Evolutionary conservation across 2,329 filamentous ascomycete genomes (phyloP).

Genomic region (Ceratocystis cacaofunesta): DNA sequence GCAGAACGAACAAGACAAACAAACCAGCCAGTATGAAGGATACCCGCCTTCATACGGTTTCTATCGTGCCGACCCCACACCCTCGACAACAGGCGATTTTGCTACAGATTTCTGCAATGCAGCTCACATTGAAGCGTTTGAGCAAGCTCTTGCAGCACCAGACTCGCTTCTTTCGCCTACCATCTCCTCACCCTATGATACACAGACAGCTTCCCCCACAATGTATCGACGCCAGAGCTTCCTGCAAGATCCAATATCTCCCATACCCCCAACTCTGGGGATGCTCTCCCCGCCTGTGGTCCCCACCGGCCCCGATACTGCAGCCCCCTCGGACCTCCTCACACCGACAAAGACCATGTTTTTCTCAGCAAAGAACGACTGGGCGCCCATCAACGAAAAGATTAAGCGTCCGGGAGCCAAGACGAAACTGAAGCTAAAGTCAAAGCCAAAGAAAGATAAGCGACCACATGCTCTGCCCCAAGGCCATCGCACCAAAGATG

Average conservation of each 20-base stretch:
- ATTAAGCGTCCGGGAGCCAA: conserved; percentile 32
- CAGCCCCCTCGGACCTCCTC: conserved; percentile 20
- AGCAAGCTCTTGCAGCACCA: conserved; percentile 65
- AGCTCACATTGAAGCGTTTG: conserved; percentile 63
- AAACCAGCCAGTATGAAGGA: background rate
- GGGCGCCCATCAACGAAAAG: conserved; percentile 72
- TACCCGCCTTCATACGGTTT: conserved; percentile 37
- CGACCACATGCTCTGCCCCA: conserved; percentile 24
- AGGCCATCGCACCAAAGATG: conserved; percentile 58
- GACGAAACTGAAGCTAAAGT: background rate
- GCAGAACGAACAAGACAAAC: background rate
- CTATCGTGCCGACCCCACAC: conserved; percentile 50
- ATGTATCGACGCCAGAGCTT: conserved; percentile 21
- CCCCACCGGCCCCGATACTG: conserved; percentile 17
- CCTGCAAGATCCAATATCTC: background rate
- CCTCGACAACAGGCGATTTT: conserved; percentile 58
- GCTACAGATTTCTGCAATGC: conserved; percentile 61
- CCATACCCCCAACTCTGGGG: conserved; percentile 14
- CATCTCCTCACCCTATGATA: conserved; percentile 29
- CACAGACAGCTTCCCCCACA: conserved; percentile 16
- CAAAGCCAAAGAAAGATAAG: conserved; percentile 23
- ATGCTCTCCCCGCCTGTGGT: conserved; percentile 28
- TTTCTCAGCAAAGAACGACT: conserved; percentile 87
- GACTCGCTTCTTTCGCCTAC: conserved; percentile 54
- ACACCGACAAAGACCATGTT: conserved; percentile 34